Evolutionary conservation across 352 stramenopile genomes (phyloP).

Genomic region (Halophytophthora polymorphica): DNA sequence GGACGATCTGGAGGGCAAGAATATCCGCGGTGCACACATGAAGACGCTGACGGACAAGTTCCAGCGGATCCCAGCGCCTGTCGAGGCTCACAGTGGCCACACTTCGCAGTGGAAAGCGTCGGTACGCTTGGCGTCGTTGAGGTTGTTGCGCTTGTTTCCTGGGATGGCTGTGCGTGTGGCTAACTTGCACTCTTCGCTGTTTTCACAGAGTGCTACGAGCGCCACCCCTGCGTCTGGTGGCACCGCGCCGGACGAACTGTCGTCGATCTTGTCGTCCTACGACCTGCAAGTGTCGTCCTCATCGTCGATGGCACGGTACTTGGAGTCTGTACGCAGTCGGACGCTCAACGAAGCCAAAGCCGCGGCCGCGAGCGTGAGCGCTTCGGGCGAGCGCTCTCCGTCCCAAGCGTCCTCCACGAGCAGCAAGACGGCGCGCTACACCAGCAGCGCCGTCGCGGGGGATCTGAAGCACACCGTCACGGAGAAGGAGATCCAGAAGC

Average conservation of each 20-base stretch:
- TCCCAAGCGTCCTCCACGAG: slow-evolving; percentile 42
- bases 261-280: slow-evolving; percentile 50
- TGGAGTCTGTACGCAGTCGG: slow-evolving; percentile 44
- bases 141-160: not conserved
- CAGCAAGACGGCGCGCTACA: slow-evolving; percentile 22
- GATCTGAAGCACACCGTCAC: slow-evolving; percentile 24
- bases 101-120: slow-evolving; percentile 2
- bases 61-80: slow-evolving; percentile 14
- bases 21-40: slow-evolving; percentile 73
- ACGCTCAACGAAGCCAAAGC: slow-evolving; percentile 36
- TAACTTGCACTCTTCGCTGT: not conserved
- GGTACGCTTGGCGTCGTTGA: slow-evolving; percentile 8
- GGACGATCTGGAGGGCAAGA: slow-evolving; percentile 68
- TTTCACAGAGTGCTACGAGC: not conserved
- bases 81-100: slow-evolving; percentile 3
- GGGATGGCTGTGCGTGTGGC: not conserved
- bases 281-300: slow-evolving; percentile 38
- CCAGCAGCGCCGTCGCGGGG: slow-evolving; percentile 3
- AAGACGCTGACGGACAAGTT: slow-evolving; percentile 70
- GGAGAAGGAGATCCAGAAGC: slow-evolving; percentile 61
- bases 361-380: slow-evolving; percentile 2
- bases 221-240: not conserved
- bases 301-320: slow-evolving; percentile 54
- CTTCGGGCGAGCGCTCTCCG: slow-evolving; percentile 29
- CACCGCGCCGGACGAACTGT: slow-evolving; percentile 20